Percentiles rank a stretch among this genome's conserved stretches.
phyloP scores from a whole-genome alignment of 1,139 yeast genomes.

The Geotrichum cucujoidarum region DNA sequence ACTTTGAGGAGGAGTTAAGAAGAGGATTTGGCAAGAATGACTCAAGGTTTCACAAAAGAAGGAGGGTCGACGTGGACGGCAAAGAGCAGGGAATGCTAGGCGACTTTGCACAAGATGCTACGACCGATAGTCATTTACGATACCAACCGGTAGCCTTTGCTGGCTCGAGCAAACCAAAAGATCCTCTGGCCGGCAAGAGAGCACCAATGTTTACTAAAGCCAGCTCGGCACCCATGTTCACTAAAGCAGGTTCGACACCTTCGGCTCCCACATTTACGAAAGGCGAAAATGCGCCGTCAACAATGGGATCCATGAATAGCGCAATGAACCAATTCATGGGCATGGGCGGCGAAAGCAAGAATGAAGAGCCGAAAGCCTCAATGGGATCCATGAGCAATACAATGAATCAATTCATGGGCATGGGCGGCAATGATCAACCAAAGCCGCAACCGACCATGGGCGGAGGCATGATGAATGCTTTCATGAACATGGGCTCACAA shows the following conservation, averaged over 20 bases:
- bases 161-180: neutral
- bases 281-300: neutral
- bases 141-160: constrained; percentile 15
- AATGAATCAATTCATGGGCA: constrained; percentile 5
- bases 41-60: neutral
- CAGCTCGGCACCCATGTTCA: neutral
- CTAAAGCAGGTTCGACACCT: neutral
- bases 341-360: neutral
- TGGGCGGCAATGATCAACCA: neutral
- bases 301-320: neutral
- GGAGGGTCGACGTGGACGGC: constrained; percentile 11
- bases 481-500: neutral
- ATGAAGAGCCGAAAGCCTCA: neutral
- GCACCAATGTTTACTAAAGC: neutral
- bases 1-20: constrained; percentile 9
- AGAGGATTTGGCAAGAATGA: constrained; percentile 5
- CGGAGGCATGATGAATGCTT: neutral
- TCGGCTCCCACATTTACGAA: neutral
- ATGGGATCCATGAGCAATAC: neutral
- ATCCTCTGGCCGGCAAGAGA: neutral
- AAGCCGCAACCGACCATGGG: neutral
- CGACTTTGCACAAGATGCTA: constrained; percentile 9
- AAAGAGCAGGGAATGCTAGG: constrained; percentile 18
- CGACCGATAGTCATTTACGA: constrained; percentile 1
- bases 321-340: constrained; percentile 4